Evolutionary conservation across 2,329 filamentous ascomycete species (phyloP), one percentile per base, ranked within the genome.

Genomic region (Myriosclerotinia duriaeana): DNA sequence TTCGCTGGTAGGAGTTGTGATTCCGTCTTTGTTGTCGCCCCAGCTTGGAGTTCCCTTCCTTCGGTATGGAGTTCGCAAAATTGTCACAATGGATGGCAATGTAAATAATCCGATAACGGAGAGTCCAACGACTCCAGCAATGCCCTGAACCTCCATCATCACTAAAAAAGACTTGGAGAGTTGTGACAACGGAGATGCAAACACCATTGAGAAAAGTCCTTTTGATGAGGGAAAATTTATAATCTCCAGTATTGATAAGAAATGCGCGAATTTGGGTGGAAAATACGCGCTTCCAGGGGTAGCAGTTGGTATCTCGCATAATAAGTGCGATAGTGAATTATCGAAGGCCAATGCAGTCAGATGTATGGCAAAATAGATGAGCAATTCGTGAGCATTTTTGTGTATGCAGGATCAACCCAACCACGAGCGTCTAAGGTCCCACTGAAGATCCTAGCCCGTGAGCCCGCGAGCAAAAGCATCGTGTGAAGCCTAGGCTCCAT

Each of bases 11-110:
- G 84, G 81, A 0, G 85, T 89, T 54, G 87, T 88, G 68, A 82
- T 81, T 62, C 90, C 90, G 76, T 93, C 90, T 65, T 81, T 78
- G 73, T 92, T 89, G 71, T 87, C 79, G 72, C 92, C 92, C n/a
- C 58, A 54, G 20, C 50, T 48, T 42, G 59, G 7, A 34, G 44
- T 36, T n/a, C 42, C 44, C 22, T 64, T 66, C 22, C 34, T 40
- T 56, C 44, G 50, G n/a, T 56, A 36, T 20, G 59, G 40, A 50
- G 52, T 52, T 52, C 52, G 40, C 15, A 40, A 30, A 22, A 66
- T 66, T 20, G 42, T 64, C 26, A 63, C 46, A 30, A 66, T 34
- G 12, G 65, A 62, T 17, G 65, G 59, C 8, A 66, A 1, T 20
- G 65, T 64, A 52, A 64, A 66, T 9, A 48, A 15, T 26, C 40